Evolutionary conservation across 768 basidiomycete species (phyloP).

Genomic region (Dioszegia hungarica): DNA sequence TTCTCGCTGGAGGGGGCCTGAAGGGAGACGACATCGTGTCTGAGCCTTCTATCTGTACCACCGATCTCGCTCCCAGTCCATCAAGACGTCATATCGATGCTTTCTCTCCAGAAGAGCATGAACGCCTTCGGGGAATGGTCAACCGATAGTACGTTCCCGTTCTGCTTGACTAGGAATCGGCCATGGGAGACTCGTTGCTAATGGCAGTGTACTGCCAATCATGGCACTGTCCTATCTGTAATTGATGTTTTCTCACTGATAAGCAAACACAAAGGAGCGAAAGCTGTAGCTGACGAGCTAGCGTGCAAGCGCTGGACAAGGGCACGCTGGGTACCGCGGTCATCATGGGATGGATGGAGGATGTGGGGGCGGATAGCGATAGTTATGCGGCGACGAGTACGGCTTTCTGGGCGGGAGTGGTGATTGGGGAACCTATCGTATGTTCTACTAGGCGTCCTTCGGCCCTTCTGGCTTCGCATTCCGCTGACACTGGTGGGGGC

Average conservation of each 20-base stretch:
- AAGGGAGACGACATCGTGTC: not conserved
- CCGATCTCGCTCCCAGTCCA: not conserved
- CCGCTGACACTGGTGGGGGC: too few species aligned
- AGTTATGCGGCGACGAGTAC: not conserved
- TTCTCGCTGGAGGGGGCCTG: not conserved
- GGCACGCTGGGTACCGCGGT: conserved; percentile 15
- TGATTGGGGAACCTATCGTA: conserved; percentile 30
- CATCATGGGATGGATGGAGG: conserved; percentile 27
- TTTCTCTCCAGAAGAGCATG: conserved; percentile 2
- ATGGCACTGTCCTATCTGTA: conserved; percentile 20
- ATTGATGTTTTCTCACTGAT: too few species aligned
- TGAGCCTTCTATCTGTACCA: not conserved
- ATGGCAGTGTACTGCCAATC: conserved; percentile 12
- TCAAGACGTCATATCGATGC: too few species aligned
- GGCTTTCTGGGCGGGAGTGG: conserved; percentile 26
- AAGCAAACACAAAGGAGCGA: too few species aligned
- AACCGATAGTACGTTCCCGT: not conserved
- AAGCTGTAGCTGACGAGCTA: too few species aligned
- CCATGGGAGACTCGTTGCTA: not conserved
- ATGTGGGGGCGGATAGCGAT: conserved; percentile 12
- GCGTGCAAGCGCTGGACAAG: conserved; percentile 31
- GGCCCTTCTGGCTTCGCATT: too few species aligned
- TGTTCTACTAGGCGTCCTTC: not conserved
- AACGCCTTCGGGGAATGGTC: not conserved
- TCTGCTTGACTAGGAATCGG: not conserved